Evolutionary conservation across 2,329 filamentous ascomycete genomes (phyloP), one percentile per base, ranked within the genome.

Genomic region (Anthostomella pinea): DNA sequence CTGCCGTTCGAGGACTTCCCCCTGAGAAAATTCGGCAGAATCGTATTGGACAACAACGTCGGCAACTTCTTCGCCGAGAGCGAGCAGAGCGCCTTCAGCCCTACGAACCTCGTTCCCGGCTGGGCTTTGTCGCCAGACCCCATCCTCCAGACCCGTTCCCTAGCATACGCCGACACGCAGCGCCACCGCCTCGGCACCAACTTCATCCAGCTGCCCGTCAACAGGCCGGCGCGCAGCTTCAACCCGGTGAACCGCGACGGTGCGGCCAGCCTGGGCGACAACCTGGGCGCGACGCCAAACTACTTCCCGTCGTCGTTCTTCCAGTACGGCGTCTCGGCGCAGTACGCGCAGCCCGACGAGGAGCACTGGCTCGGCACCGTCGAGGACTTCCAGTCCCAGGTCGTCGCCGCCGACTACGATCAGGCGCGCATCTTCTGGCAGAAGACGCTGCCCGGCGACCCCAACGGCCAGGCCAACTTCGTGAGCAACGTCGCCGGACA

Each of bases 381-480:
- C 14, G 57, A 68, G 23, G 61, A 62, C 42, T 60, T 53, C 15
- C 62, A 67, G 38, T 67, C 72, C 45, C 61, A 60, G 5, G 64
- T 68, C 16, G 59, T 74, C 20, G 65, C 58, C 2, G 65, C 68
- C 18, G 74, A 77, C 51, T 77, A 69, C 13, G 17, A 23, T 10
- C 51, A 48, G 38, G 38, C 45, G 3, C 61, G 58, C 27, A 62
- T 55, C 5, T 61, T 77, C 16, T 77, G 72, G 72, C 51, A 66
- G 32, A 63, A 70, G 15, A 58, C 69, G 2, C 59, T 61, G 22
- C 63, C 65, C 3, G 23, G 2, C 3, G 30, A 43, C 4, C 46
- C 59, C 4, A 77, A 75, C 3, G 77, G 81, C 54, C 77, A 82
- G 58, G 69, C 76, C 2, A 75, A 77, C 53, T 78, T 80, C 38